Conservation (phyloP, 2,329 filamentous ascomycete genomes). For the Cercospora brassicicola region DNA sequence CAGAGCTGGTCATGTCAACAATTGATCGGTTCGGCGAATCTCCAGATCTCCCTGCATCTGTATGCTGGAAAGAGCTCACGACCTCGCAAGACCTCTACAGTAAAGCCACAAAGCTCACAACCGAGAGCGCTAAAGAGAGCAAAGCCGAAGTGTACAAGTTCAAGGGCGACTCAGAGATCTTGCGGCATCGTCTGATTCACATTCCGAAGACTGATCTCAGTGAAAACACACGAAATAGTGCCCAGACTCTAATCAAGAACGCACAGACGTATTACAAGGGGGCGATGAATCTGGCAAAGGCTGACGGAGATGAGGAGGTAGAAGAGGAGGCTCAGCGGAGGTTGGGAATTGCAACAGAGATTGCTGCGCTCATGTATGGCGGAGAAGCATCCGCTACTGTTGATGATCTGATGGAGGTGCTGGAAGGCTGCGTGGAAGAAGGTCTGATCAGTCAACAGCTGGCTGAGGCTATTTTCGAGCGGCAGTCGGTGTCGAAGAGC, state of each 20-base stretch:
- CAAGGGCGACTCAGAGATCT: slow-evolving; percentile 58
- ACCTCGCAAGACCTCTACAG: slow-evolving; percentile 54
- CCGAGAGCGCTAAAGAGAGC: slow-evolving; percentile 44
- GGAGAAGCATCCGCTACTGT: slow-evolving; percentile 41
- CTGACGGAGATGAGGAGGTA: slow-evolving; percentile 29
- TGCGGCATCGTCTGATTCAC: slow-evolving; percentile 53
- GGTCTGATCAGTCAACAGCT: slow-evolving; percentile 44
- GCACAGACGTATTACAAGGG: slow-evolving; percentile 60
- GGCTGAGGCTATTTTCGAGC: slow-evolving; percentile 21
- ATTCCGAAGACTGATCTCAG: slow-evolving; percentile 40
- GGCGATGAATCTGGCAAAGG: slow-evolving; percentile 40
- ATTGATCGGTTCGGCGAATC: slow-evolving; percentile 30
- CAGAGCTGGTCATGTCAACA: slow-evolving; percentile 34
- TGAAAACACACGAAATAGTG: slow-evolving; percentile 47
- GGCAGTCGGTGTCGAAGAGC: slow-evolving; percentile 10
- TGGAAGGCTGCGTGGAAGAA: slow-evolving; percentile 56
- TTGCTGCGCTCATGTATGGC: slow-evolving; percentile 44
- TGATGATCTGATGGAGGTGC: slow-evolving; percentile 45
- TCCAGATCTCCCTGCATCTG: slow-evolving; percentile 27
- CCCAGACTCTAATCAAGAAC: slow-evolving; percentile 53
- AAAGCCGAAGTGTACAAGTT: slow-evolving; percentile 54
- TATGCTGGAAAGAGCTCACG: slow-evolving; percentile 56
- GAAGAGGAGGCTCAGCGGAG: slow-evolving; percentile 47
- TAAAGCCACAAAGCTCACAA: slow-evolving; percentile 51
- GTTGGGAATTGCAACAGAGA: slow-evolving; percentile 41